Conservation (phyloP, 306 rosid species). For the Gillenia trifoliata region DNA sequence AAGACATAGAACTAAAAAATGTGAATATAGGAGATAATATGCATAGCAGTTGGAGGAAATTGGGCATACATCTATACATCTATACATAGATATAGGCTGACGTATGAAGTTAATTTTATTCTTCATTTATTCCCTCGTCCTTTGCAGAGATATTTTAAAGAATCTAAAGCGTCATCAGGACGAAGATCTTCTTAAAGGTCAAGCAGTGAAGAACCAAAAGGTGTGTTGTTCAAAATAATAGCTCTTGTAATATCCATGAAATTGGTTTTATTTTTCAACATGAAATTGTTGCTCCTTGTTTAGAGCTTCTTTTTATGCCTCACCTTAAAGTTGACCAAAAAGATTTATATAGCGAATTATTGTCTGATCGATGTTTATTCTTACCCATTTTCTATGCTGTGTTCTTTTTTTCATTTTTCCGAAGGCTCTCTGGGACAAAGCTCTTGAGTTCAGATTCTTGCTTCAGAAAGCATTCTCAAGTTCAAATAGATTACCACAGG, state of each 20-base stretch:
- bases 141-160: conserved; percentile 54
- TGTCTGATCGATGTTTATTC: not conserved
- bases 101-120: not conserved
- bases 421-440: conserved; percentile 86
- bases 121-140: not conserved
- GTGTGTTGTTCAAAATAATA: conserved; percentile 28
- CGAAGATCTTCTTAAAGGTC: conserved; percentile 83
- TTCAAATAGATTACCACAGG: conserved; percentile 93
- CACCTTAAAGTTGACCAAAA: not conserved
- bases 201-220: conserved; percentile 86
- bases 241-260: not conserved
- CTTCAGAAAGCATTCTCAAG: conserved; percentile 77
- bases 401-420: conserved; percentile 5
- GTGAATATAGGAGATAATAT: not conserved
- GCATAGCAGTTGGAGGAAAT: not conserved
- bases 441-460: conserved; percentile 76
- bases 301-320: not conserved
- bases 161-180: conserved; percentile 75
- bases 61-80: too few relatives aligned
- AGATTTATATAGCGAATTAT: not conserved
- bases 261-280: not conserved
- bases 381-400: not conserved
- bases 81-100: not conserved
- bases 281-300: not conserved
- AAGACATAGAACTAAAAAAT: not conserved